phyloP scores from a whole-genome alignment of 306 rosid genomes.

The Oxytropis ochrocephala region DNA sequence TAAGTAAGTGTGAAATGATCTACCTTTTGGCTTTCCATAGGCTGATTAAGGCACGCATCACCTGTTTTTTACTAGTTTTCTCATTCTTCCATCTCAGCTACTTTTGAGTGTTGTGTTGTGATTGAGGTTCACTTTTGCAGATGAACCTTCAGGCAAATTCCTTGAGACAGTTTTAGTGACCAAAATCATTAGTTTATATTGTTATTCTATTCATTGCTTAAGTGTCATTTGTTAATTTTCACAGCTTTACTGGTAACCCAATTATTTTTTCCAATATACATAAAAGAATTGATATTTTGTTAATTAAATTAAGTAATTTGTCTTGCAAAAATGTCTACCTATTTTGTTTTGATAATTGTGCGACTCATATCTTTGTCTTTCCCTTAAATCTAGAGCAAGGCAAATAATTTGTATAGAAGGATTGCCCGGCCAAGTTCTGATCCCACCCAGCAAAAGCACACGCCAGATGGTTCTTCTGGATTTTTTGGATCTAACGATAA shows the following conservation, averaged over 20 bases:
- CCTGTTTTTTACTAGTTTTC: not conserved
- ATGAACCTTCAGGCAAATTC: not conserved
- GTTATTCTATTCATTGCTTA: not conserved
- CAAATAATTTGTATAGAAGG: slow-evolving; percentile 41
- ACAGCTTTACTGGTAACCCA: not conserved
- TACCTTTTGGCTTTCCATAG: not conserved
- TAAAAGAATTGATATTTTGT: slow-evolving; percentile 12
- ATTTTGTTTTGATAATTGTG: not conserved
- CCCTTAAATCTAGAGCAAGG: slow-evolving; percentile 45
- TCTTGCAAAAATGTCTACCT: not conserved
- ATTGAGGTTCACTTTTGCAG: not conserved
- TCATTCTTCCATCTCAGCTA: not conserved
- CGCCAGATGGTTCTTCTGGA: slow-evolving; percentile 36
- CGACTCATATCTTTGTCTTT: slow-evolving; percentile 14
- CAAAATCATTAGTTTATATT: not conserved
- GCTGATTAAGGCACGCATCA: not conserved
- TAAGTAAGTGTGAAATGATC: no score
- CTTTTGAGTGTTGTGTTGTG: not conserved
- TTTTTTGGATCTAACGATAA: slow-evolving; percentile 41
- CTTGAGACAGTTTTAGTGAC: not conserved
- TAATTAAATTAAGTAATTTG: not conserved
- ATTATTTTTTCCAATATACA: not conserved
- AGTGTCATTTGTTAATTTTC: not conserved
- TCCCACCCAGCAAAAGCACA: slow-evolving; percentile 30
- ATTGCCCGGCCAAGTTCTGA: slow-evolving; percentile 42